These are phyloP conservation scores for Eutrema heterophyllum DNA, from an alignment of 345 rosid genomes.

Conservation along the genomic window DNA sequence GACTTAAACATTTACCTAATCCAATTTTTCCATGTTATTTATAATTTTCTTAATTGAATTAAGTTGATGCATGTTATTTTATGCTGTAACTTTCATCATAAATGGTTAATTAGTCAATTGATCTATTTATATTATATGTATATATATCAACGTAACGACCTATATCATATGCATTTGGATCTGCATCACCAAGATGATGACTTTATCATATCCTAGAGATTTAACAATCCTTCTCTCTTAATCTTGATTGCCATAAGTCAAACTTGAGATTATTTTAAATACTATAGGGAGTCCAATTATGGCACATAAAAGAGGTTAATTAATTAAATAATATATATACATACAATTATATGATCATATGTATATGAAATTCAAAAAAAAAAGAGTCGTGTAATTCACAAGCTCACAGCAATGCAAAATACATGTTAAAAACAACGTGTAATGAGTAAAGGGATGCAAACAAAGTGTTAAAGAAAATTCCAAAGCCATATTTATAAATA, in stretches of 20 bases:
- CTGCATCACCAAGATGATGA: constrained; percentile 33
- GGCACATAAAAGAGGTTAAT: neutral
- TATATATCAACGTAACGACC: constrained; percentile 14
- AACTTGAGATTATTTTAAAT: constrained; percentile 4
- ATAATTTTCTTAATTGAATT: neutral
- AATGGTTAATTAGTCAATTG: constrained; percentile 26
- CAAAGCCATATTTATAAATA: neutral
- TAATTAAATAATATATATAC: neutral
- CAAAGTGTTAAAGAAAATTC: neutral
- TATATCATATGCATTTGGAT: constrained; percentile 28
- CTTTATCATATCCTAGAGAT: constrained; percentile 30
- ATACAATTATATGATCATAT: neutral
- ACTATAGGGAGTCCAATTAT: constrained; percentile 15
- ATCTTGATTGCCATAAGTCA: constrained; percentile 32
- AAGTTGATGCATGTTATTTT: constrained; percentile 24
- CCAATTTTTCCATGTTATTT: neutral
- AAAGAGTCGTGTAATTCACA: neutral
- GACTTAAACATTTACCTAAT: constrained; percentile 22
- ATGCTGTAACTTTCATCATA: constrained; percentile 21
- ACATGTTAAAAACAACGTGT: neutral
- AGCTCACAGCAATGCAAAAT: neutral
- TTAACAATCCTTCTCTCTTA: constrained; percentile 32
- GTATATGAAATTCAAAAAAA: neutral
- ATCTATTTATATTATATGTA: constrained; percentile 18
- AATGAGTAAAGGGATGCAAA: neutral